These are phyloP conservation scores for Saxophila tyrrhenica DNA, from an alignment of 495 filamentous ascomycete species.

Conservation along the genomic window DNA sequence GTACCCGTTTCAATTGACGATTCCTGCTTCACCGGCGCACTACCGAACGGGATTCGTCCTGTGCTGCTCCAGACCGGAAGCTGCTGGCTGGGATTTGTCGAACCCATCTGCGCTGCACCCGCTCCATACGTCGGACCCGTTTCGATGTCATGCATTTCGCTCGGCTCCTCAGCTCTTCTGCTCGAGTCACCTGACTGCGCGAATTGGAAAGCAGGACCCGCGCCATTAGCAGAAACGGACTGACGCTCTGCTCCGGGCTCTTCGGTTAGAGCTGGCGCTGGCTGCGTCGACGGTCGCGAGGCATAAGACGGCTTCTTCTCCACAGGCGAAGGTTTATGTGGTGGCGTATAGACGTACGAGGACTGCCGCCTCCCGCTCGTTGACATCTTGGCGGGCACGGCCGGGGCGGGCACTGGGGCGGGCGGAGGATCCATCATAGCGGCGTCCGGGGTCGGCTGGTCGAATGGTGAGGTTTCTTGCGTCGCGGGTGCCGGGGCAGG, in stretches of 20 bases:
- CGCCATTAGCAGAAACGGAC: not conserved
- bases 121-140: not conserved
- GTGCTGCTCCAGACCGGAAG: slow-evolving; percentile 14
- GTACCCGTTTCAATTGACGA: not conserved
- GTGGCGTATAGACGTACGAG: not conserved
- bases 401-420: not conserved
- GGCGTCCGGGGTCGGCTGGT: too few relatives aligned
- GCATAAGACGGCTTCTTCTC: too few relatives aligned
- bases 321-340: too few relatives aligned
- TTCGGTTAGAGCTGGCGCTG: not conserved
- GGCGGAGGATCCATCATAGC: not conserved
- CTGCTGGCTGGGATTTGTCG: not conserved
- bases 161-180: too few relatives aligned
- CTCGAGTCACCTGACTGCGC: too few relatives aligned
- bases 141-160: not conserved
- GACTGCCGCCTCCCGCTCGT: not conserved
- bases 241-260: not conserved
- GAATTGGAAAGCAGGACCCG: too few relatives aligned
- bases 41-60: slow-evolving; percentile 9
- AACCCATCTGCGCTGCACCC: not conserved
- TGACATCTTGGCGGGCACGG: not conserved
- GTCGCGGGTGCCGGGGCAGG: too few relatives aligned
- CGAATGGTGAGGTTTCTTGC: too few relatives aligned
- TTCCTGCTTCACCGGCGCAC: not conserved
- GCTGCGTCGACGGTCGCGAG: too few relatives aligned